Base-by-base conservation (phyloP, 2,329 filamentous ascomycete genomes). In the Colletotrichum lentis region DNA sequence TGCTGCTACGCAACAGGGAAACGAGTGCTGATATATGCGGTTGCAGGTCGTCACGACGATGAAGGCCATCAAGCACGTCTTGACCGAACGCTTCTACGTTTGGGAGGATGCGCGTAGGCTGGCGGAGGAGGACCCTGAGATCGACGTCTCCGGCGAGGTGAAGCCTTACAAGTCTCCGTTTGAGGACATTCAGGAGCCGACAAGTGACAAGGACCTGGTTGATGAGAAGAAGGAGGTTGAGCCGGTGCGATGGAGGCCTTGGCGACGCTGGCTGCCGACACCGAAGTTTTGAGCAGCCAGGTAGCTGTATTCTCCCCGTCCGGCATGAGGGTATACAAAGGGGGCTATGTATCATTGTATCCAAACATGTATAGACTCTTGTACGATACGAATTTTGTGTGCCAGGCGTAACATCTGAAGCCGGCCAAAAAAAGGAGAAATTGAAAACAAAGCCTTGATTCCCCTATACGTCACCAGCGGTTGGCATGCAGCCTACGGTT, bases 31-130 rank as follows among this genome's bases (percentile, higher is more conserved):
- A 70, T 49, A 22, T 20, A 31, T 31, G 18, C n/a, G 47, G 11
- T 27, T 27, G 64, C 75, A 97, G 93, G 86, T 97, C 68, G 85
- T 85, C 73, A 82, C 83, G 77, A 97, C 95, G 27, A 93, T 95
- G 87, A 87, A 88, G 75, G 84, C 86, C 53, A 97, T 98, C 79
- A 93, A 93, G 81, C 91, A 96, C 72, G 87, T 90, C 57, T 82
- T 98, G 75, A 95, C 92, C 43, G 94, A 97, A 81, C 87, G 95
- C 74, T 96, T 88, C 82, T 95, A 97, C 80, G 87, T 92, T 11
- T 98, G 93, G 91, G 86, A 92, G 75, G 91, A 94, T 75, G 93
- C 93, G 24, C 81, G 87, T 57, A 80, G 85, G 67, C 80, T 92
- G 70, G 92, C 90, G 7, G 83, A 85, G 80, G 75, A 80, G 10